phyloP scores from a whole-genome alignment of 306 rosid species.

The Corylus avellana region DNA sequence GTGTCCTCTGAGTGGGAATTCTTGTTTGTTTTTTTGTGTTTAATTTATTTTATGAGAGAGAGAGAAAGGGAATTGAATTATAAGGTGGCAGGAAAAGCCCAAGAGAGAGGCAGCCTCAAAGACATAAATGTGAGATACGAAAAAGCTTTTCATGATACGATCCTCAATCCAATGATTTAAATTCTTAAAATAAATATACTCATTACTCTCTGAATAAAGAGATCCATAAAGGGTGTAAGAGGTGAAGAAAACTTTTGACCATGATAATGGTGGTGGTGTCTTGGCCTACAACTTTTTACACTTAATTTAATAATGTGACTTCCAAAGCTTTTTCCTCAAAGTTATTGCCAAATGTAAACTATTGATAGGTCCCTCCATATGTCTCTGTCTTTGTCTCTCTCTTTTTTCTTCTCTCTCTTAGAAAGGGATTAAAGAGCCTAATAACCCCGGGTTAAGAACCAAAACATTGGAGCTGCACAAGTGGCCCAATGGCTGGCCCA shows the following conservation, averaged over 20 bases:
- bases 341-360: conserved; percentile 44
- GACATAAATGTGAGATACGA: conserved; percentile 47
- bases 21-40: conserved; percentile 20
- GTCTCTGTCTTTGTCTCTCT: background rate
- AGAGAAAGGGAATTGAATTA: background rate
- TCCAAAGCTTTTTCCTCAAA: conserved; percentile 49
- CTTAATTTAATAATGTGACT: conserved; percentile 36
- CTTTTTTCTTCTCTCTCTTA: background rate
- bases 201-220: conserved; percentile 29
- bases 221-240: conserved; percentile 42
- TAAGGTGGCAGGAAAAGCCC: conserved; percentile 23
- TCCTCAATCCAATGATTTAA: conserved; percentile 58
- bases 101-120: conserved; percentile 22
- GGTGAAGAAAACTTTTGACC: conserved; percentile 54
- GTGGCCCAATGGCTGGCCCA: too few species aligned
- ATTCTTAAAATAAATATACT: conserved; percentile 16
- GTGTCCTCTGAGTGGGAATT: conserved; percentile 24
- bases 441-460: too few species aligned
- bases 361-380: background rate
- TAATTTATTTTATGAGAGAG: background rate
- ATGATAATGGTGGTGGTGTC: conserved; percentile 29
- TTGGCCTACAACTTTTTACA: conserved; percentile 31
- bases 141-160: conserved; percentile 46
- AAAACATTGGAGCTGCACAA: too few species aligned
- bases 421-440: too few species aligned